phyloP scores from a whole-genome alignment of 305 asterid genomes.

The Fraxinus ornus region DNA sequence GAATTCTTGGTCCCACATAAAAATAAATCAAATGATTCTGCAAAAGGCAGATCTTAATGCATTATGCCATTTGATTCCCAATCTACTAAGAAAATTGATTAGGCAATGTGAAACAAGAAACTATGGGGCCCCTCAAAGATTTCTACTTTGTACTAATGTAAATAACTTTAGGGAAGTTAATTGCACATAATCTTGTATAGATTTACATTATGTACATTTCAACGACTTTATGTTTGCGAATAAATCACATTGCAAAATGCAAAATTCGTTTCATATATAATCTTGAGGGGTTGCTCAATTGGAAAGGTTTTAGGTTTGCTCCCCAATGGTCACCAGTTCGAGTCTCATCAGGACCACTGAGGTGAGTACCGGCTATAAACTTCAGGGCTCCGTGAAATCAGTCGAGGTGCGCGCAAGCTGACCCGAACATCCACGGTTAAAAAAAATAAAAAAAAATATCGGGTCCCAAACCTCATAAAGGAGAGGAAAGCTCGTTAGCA shows the following conservation, averaged over 20 bases:
- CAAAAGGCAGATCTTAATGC: conserved; percentile 1
- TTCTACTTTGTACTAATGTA: neutral
- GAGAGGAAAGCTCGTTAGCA: too few relatives aligned
- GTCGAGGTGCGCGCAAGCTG: too few relatives aligned
- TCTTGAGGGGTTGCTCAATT: too few relatives aligned
- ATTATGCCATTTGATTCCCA: neutral
- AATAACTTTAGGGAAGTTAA: neutral
- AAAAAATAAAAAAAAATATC: too few relatives aligned
- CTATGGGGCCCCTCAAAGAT: neutral
- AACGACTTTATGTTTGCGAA: too few relatives aligned
- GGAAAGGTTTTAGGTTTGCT: too few relatives aligned
- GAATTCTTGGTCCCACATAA: conserved; percentile 1
- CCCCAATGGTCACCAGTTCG: too few relatives aligned
- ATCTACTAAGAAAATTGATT: neutral
- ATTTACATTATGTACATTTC: neutral
- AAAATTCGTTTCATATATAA: neutral
- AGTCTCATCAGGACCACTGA: too few relatives aligned
- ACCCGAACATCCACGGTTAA: too few relatives aligned
- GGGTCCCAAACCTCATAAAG: neutral
- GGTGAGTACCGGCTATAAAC: too few relatives aligned
- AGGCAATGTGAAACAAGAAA: neutral
- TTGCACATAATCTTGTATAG: neutral
- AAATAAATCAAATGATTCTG: neutral
- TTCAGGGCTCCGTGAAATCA: too few relatives aligned
- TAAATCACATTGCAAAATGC: neutral